Evolutionary conservation across 2,329 filamentous ascomycete species (phyloP), one percentile per base, ranked within the genome.

Genomic region (Trichophaea hybrida): DNA sequence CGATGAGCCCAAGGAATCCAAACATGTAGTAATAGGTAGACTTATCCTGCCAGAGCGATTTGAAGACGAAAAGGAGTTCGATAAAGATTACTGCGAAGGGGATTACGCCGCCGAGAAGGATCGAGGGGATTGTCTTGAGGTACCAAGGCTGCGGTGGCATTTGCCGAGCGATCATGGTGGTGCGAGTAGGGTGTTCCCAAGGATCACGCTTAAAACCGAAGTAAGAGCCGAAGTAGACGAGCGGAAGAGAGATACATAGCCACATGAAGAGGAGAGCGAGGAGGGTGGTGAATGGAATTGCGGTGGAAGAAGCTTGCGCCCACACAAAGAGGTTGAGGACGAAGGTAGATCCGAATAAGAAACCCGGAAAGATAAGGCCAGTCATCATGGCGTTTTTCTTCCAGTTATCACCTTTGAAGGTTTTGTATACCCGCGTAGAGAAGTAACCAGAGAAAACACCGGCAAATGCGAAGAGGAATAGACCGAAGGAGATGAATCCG

Each of bases 11-110:
- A 64, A 93, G 73, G 74, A 91, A 94, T 8, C 88, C 88, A 70
- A 93, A 94, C 24, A 94, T 83, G 72, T 94, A 94, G 73, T 94
- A 94, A 72, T 90, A 94, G 5, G 86, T 87, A 69, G 82, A 88
- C 75, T 94, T 94, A 73, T 94, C 88, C 71, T 90, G 85, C 86
- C 88, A 93, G 37, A 94, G 72, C 53, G 85, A 89, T 73, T 88
- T 86, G 73, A 94, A 93, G 54, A 93, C 83, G 70, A 90, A 93
- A 46, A 91, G 77, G 12, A 94, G 78, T 73, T 94, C 88, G 69
- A 94, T 88, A 71, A 91, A 93, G 66, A 94, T 83, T 59, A 94
- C 87, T 1, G 86, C 86, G 69, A 94, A 94, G 0, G 88, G 88
- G 6, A 91, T 80, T 15, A 93, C 74, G 1, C 88, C 88, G 0